Evolutionary conservation across 1,139 yeast genomes (phyloP), one percentile per base, ranked within the genome.

Genomic region (Scheffersomyces stambukii): DNA sequence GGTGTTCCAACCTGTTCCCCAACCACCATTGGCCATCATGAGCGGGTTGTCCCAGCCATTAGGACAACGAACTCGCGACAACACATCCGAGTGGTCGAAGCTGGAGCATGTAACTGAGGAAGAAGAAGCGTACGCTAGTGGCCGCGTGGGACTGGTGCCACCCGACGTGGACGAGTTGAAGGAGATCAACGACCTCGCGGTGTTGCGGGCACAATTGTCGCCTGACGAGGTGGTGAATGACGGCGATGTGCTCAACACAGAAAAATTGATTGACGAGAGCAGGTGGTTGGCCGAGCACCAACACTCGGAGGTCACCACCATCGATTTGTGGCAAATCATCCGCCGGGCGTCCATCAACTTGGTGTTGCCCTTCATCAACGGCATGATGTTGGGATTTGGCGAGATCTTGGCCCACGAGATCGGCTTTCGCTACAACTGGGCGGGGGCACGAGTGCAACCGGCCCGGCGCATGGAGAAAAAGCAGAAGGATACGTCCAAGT

Each of bases 341-440:
- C 57, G 64, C 31, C 66, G 70, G 21, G 65, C 81, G 13, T 75
- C 88, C 3, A 78, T 91, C 40, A 89, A 91, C 46, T 58, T 89
- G 43, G 55, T 88, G 4, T 61, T 91, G 28, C 98, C 98, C 3
- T 88, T 91, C 48, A 65, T 91, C 39, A 91, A 91, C 50, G 98
- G 98, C 8, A 66, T 91, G 62, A 89, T 89, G 95, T 71, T 91
- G 37, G 98, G 98, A 0, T 86, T 89, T 54, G 98, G 98, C 1
- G 98, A 91, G 60, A 81, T 91, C 14, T 65, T 85, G 41, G 98
- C 97, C 10, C 96, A 89, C 52, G 97, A 91, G 50, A 62, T 89
- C 27, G 95, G 96, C 7, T 83, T 83, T 64, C 68, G 70, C 32
- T 81, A 77, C 61, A 77, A 83, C 26, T 84, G 93, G 86, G 50